These are phyloP conservation scores for Claviceps maximensis DNA, from an alignment of 2,329 filamentous ascomycete species.

Conservation along the genomic window DNA sequence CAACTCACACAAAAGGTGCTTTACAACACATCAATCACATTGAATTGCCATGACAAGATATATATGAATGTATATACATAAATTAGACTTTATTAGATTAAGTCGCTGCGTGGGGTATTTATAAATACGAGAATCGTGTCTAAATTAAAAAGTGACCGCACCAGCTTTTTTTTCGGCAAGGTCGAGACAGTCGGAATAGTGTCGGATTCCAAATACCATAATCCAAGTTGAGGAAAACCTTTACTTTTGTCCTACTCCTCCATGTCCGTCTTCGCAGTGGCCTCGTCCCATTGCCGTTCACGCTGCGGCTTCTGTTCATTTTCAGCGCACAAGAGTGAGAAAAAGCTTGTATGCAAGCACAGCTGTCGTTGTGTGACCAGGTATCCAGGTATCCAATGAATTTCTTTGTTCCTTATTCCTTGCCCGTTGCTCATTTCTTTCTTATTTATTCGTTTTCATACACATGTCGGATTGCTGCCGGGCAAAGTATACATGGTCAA, in stretches of 20 bases:
- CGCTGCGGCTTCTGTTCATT: neutral
- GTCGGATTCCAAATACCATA: neutral
- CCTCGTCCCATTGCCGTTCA: neutral
- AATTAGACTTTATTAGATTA: conserved; percentile 3
- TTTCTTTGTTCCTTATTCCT: neutral
- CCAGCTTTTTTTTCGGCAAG: neutral
- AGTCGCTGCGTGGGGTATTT: conserved; percentile 7
- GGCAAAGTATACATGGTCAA: neutral
- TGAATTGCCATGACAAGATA: too few relatives aligned
- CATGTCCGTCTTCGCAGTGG: neutral
- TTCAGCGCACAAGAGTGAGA: neutral
- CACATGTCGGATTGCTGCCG: neutral
- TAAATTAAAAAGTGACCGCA: neutral
- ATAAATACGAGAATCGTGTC: conserved; percentile 2
- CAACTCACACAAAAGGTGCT: too few relatives aligned
- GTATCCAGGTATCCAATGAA: neutral
- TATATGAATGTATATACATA: neutral
- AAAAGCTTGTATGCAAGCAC: neutral
- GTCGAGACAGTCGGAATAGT: neutral
- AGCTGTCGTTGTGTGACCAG: neutral
- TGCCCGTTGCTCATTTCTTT: neutral
- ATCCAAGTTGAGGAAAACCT: neutral
- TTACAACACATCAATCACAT: too few relatives aligned
- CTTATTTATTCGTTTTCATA: neutral
- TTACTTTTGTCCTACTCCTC: neutral